Evolutionary conservation across 139 green algal genomes (phyloP).

Genomic region (Pleodorina starrii): DNA sequence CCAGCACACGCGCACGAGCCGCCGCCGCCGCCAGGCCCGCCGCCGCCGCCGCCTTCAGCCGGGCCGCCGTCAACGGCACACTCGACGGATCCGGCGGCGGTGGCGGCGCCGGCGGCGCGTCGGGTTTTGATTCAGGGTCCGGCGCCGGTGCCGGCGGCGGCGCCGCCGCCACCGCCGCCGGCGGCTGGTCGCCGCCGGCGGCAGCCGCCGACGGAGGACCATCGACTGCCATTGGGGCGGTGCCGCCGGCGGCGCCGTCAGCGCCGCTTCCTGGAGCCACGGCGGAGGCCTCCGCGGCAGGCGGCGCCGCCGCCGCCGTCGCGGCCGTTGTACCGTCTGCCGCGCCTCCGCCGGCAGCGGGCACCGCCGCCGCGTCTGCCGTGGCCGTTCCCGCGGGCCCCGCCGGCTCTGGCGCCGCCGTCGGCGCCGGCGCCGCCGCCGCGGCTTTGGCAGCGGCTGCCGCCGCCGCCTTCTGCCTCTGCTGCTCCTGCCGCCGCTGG

Average conservation of each 20-base stretch:
- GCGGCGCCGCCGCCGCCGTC: not conserved
- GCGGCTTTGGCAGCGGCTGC: not conserved
- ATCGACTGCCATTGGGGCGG: not conserved
- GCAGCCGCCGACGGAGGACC: not conserved
- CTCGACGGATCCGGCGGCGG: not conserved
- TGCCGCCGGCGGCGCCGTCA: not conserved
- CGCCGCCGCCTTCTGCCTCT: not conserved
- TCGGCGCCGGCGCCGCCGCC: not conserved
- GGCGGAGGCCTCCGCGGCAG: not conserved
- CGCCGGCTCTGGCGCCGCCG: not conserved
- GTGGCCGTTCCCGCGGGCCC: not conserved
- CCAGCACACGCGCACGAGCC: conserved; percentile 64
- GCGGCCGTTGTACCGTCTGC: not conserved
- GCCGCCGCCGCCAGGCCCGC: conserved; percentile 58
- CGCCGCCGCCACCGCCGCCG: not conserved
- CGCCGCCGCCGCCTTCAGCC: conserved; percentile 43
- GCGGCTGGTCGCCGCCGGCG: not conserved
- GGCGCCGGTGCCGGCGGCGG: not conserved
- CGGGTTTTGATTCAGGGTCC: not conserved
- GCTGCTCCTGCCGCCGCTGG: not conserved
- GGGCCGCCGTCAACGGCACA: conserved; percentile 9
- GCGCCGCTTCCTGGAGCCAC: no score
- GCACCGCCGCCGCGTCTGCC: not conserved
- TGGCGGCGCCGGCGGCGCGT: not conserved
- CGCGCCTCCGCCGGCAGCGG: not conserved